A percentile compares a stretch with the other conserved stretches of the same genome.
Evolutionary conservation across 2,329 filamentous ascomycete species (phyloP).

Genomic region (Pseudogymnoascus sp.): DNA sequence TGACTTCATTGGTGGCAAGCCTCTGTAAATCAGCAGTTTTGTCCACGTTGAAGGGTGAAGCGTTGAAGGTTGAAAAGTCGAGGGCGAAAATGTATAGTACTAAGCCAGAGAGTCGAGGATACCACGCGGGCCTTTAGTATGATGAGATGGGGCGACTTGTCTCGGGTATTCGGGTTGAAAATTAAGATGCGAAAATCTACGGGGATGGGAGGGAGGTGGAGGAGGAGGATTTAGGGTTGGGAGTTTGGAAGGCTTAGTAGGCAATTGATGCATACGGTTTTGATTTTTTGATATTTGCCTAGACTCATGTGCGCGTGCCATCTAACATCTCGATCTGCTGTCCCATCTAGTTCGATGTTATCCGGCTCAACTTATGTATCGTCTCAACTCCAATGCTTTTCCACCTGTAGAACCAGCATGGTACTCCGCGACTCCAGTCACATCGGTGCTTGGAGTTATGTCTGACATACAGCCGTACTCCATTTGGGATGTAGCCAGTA

Average conservation of each 20-base stretch:
- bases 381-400: not conserved
- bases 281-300: not conserved
- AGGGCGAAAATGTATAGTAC: conserved; percentile 7
- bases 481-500: not conserved
- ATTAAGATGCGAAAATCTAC: not conserved
- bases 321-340: not conserved
- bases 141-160: not conserved
- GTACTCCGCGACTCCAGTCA: not conserved
- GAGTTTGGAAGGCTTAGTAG: conserved; percentile 8
- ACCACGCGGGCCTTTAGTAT: conserved; percentile 1
- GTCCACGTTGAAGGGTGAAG: not conserved
- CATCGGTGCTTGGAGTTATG: not conserved
- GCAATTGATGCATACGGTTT: conserved; percentile 8
- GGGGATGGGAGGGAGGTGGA: not conserved
- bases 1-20: conserved; percentile 85
- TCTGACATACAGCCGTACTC: not conserved
- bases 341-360: not conserved
- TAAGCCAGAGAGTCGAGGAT: conserved; percentile 1
- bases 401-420: not conserved
- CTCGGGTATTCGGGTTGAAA: not conserved
- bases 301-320: not conserved
- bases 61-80: conserved; percentile 4
- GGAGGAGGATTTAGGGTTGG: not conserved
- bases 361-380: not conserved
- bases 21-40: conserved; percentile 44